These are phyloP conservation scores for Ceratocystiopsis minuta DNA, from an alignment of 2,329 filamentous ascomycete genomes.

Conservation along the genomic window DNA sequence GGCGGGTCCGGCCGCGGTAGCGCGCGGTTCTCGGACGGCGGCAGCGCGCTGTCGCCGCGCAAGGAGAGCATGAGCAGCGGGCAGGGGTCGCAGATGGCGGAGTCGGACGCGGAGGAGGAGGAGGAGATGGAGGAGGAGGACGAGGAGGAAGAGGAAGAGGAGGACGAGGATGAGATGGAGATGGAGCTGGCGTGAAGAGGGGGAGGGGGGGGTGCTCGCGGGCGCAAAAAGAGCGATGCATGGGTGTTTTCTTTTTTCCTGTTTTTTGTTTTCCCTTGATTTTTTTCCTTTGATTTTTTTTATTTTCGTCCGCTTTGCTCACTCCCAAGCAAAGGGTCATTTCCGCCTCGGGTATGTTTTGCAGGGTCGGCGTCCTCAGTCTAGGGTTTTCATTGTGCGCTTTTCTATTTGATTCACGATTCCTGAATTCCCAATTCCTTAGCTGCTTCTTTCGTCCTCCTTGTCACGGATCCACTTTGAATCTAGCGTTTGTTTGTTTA, in stretches of 20 bases:
- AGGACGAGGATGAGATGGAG: background rate
- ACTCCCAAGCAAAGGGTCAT: too few relatives aligned
- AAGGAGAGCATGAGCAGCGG: slow-evolving; percentile 46
- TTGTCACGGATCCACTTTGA: too few relatives aligned
- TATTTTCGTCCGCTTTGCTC: background rate
- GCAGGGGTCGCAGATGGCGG: slow-evolving; percentile 36
- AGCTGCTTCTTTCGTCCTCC: too few relatives aligned
- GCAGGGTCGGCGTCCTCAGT: too few relatives aligned
- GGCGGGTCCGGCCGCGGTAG: slow-evolving; percentile 25
- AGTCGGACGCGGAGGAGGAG: slow-evolving; percentile 28
- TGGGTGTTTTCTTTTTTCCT: background rate
- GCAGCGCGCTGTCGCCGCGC: slow-evolving; percentile 20
- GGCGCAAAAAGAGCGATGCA: too few relatives aligned
- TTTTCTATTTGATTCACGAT: too few relatives aligned
- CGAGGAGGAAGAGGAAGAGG: slow-evolving; percentile 5
- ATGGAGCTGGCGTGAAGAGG: background rate
- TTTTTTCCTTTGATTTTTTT: background rate
- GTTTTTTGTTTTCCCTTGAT: background rate
- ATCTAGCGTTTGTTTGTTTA: too few relatives aligned
- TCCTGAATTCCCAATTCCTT: too few relatives aligned
- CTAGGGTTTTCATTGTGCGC: too few relatives aligned
- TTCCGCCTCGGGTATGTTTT: too few relatives aligned
- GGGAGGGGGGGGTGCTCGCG: too few relatives aligned
- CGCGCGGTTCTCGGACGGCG: slow-evolving; percentile 15
- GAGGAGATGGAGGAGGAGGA: slow-evolving; percentile 12